Percentiles rank a stretch among this genome's conserved stretches.
phyloP scores from a whole-genome alignment of 495 filamentous ascomycete species.

The Aspergillus ostianus region DNA sequence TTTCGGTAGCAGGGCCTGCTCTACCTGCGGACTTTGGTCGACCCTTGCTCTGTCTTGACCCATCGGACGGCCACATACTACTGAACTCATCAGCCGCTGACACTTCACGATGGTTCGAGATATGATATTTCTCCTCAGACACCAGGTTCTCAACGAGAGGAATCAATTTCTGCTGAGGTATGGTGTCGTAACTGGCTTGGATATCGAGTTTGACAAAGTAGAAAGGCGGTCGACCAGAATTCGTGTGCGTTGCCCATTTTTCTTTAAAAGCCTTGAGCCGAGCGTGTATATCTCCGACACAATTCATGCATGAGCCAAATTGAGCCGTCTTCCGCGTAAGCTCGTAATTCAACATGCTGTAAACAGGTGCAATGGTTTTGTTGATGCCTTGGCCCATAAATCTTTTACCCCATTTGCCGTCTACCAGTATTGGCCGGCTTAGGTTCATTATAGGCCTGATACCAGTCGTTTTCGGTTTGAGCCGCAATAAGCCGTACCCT shows the following conservation, averaged over 20 bases:
- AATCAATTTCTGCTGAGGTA: constrained; percentile 77
- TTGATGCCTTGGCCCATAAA: too few species aligned
- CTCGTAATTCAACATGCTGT: constrained; percentile 75
- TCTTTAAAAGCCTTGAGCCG: constrained; percentile 67
- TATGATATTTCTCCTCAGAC: constrained; percentile 64
- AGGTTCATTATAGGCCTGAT: constrained; percentile 87
- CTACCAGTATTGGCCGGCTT: constrained; percentile 55
- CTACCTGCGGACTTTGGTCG: constrained; percentile 63
- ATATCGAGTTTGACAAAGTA: constrained; percentile 95
- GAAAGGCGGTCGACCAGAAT: constrained; percentile 30
- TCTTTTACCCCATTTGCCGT: constrained; percentile 42
- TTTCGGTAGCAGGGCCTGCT: constrained; percentile 52
- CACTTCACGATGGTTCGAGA: constrained; percentile 73
- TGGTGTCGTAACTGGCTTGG: constrained; percentile 89
- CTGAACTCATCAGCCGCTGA: constrained; percentile 32
- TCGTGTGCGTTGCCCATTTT: constrained; percentile 19
- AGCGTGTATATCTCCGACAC: constrained; percentile 77
- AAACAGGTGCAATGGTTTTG: constrained; percentile 69
- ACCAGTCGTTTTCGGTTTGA: constrained; percentile 71
- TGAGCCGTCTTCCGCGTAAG: constrained; percentile 57
- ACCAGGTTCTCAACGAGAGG: constrained; percentile 61
- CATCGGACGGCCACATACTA: constrained; percentile 12
- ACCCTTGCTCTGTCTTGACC: constrained; percentile 37
- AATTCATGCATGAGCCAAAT: constrained; percentile 76
- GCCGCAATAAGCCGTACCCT: constrained; percentile 74